These are phyloP conservation scores for Boehmeria nivea DNA, from an alignment of 306 rosid species.

Conservation along the genomic window DNA sequence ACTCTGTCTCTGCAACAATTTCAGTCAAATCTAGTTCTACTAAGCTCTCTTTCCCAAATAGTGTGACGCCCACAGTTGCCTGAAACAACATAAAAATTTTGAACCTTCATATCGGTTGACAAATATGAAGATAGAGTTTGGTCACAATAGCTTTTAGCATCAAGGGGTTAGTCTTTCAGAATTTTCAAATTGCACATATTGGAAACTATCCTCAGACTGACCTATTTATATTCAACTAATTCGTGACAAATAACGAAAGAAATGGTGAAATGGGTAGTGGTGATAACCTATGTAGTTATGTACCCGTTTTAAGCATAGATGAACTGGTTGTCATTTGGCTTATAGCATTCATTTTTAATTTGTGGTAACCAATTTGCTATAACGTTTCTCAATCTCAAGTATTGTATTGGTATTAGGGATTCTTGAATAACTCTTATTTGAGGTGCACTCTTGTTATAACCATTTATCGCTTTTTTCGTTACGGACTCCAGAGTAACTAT, in stretches of 20 bases:
- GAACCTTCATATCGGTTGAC: too few relatives aligned
- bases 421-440: neutral
- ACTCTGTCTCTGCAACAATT: slow-evolving; percentile 44
- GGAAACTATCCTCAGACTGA: slow-evolving; percentile 6
- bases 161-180: too few relatives aligned
- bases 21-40: slow-evolving; percentile 58
- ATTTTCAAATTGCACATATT: too few relatives aligned
- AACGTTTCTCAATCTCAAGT: neutral
- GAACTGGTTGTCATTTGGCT: too few relatives aligned
- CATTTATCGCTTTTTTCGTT: too few relatives aligned
- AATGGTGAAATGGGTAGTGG: neutral
- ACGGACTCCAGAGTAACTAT: too few relatives aligned
- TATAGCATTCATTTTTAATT: too few relatives aligned
- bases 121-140: too few relatives aligned
- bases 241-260: neutral
- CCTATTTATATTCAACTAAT: neutral
- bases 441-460: neutral
- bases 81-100: slow-evolving; percentile 51
- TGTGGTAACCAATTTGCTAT: too few relatives aligned
- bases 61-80: slow-evolving; percentile 72
- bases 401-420: neutral
- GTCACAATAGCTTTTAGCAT: too few relatives aligned
- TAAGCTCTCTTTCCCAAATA: slow-evolving; percentile 87
- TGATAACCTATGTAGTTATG: too few relatives aligned
- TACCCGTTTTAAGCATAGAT: too few relatives aligned